These are phyloP conservation scores for Geotrichum citri-aurantii DNA, from an alignment of 1,139 yeast genomes.

Conservation along the genomic window DNA sequence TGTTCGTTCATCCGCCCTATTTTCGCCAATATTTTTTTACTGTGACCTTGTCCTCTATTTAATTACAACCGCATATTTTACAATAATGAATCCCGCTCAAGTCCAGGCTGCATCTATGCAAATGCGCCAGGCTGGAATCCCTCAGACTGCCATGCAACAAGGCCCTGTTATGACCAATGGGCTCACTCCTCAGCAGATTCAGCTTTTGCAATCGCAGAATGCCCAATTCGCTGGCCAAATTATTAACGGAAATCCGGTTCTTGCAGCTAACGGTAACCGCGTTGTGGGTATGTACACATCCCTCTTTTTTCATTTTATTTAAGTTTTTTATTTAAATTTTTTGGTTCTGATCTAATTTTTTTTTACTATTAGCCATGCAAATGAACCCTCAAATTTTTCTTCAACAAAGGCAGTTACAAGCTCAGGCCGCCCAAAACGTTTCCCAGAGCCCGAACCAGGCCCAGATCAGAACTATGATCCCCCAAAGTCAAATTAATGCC, in stretches of 20 bases:
- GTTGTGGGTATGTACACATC: constrained; percentile 7
- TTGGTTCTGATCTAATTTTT: neutral
- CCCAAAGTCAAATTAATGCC: constrained; percentile 5
- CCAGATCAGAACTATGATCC: constrained; percentile 11
- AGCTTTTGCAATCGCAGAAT: constrained; percentile 8
- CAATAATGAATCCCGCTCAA: constrained; percentile 13
- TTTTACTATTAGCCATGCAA: constrained; percentile 11
- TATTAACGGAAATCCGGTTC: constrained; percentile 14
- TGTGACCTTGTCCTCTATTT: neutral
- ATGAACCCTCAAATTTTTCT: constrained; percentile 19
- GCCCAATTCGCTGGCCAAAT: constrained; percentile 12
- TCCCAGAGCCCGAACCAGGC: constrained; percentile 6
- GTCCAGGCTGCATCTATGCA: constrained; percentile 13
- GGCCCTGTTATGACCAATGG: constrained; percentile 8
- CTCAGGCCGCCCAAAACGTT: constrained; percentile 2
- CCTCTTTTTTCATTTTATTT: neutral
- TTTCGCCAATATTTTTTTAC: neutral
- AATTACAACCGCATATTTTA: neutral
- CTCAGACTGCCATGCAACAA: constrained; percentile 12
- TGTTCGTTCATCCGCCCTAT: neutral
- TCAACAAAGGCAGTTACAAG: constrained; percentile 8
- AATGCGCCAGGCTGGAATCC: constrained; percentile 12
- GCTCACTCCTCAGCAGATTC: constrained; percentile 14
- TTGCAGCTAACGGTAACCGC: constrained; percentile 12
- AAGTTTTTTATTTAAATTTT: neutral